Base-by-base conservation (phyloP, 345 rosid genomes). In the Populus euphratica region DNA sequence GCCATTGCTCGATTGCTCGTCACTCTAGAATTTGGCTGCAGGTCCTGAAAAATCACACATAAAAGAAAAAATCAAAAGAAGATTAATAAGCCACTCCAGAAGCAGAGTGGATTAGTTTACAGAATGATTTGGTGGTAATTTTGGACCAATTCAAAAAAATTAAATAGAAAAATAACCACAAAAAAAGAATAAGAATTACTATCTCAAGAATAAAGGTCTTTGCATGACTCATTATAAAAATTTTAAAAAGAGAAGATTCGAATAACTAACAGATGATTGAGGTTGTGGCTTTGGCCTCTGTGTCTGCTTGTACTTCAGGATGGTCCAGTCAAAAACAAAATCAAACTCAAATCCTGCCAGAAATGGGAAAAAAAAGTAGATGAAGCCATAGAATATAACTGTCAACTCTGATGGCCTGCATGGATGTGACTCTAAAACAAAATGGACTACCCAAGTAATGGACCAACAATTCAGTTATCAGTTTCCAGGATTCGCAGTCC, bases 251-350 rank as follows among this genome's bases (percentile, higher is more conserved):
- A 36, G 54, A 43, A 11, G 59, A n/a, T 16, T 41, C n/a, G 54
- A 64, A 70, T 70, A 88, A 31, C 89, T 86, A 36, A 89, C 93
- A 67, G 91, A 80, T 77, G 77, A 72, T 78, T 86, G 92, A 82
- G 90, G 85, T 81, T 89, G 97, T 83, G 86, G 80, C 89, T 86
- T 89, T 77, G 70, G 75, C 84, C 87, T 94, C 77, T 79, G 83
- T 49, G 80, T 65, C 82, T 83, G 85, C 65, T 93, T 96, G 85
- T 92, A 88, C 92, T 96, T 93, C 54, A 93, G 89, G 76, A 93
- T 89, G 21, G 98, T 92, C 99, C 99, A 96, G 84, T 96, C 99
- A 89, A 91, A 96, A 50, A 92, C 85, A 80, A 85, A 89, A 85
- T 96, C 97, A 75, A 91, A 86, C 71, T 90, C 92, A 84, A 87